These are phyloP conservation scores for Fusarium dimerum DNA, from an alignment of 2,329 filamentous ascomycete species.

Conservation along the genomic window DNA sequence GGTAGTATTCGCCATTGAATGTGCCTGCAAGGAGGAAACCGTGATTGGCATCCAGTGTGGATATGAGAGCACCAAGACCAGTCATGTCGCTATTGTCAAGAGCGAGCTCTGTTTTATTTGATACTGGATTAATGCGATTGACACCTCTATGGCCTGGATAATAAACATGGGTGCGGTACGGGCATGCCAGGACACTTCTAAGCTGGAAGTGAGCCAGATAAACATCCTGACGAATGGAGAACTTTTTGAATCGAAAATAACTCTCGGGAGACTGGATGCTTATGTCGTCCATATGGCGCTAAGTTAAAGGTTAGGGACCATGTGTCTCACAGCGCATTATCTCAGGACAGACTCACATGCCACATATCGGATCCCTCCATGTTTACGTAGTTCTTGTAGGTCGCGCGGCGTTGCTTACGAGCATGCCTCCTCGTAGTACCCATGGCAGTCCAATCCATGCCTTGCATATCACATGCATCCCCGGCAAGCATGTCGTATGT, in stretches of 20 bases:
- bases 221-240: conserved; percentile 55
- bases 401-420: conserved; percentile 46
- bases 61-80: conserved; percentile 43
- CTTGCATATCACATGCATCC: conserved; percentile 59
- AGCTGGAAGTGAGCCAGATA: conserved; percentile 67
- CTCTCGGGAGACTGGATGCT: conserved; percentile 43
- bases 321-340: neutral
- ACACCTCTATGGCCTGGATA: conserved; percentile 56
- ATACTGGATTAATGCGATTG: conserved; percentile 53
- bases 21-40: conserved; percentile 61
- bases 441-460: conserved; percentile 57
- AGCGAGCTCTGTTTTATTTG: conserved; percentile 44
- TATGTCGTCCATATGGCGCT: conserved; percentile 22
- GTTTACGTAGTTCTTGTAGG: conserved; percentile 62
- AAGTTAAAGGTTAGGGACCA: conserved; percentile 8
- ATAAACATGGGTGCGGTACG: conserved; percentile 56
- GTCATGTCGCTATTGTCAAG: conserved; percentile 45
- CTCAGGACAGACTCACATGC: conserved; percentile 43
- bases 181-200: conserved; percentile 60
- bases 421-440: conserved; percentile 52
- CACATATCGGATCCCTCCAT: conserved; percentile 46
- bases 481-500: conserved; percentile 52
- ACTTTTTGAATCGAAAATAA: conserved; percentile 60
- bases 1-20: conserved; percentile 57
- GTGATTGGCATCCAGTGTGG: conserved; percentile 52